A percentile compares a stretch with the other conserved stretches of the same genome.
These are phyloP conservation scores for Scheffersomyces coipomensis DNA, from an alignment of 805 yeast species.

Conservation along the genomic window DNA sequence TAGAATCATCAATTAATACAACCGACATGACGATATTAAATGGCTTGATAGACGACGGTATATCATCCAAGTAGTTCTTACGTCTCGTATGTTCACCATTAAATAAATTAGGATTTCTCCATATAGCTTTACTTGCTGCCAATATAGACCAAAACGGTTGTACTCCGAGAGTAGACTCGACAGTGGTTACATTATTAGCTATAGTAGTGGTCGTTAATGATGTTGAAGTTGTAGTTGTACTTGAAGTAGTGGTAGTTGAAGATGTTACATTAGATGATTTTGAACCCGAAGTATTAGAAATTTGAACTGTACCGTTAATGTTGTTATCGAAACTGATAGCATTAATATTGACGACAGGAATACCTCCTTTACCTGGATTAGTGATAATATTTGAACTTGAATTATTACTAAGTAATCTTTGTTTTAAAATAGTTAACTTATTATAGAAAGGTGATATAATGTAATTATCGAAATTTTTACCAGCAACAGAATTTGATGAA, in stretches of 20 bases:
- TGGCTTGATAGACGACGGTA: slow-evolving; percentile 1
- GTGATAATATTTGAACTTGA: not conserved
- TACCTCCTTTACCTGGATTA: not conserved
- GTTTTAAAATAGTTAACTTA: slow-evolving; percentile 11
- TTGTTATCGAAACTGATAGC: not conserved
- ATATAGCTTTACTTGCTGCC: slow-evolving; percentile 36
- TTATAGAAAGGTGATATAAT: slow-evolving; percentile 22
- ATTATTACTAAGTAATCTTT: slow-evolving; percentile 5
- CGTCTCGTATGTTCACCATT: slow-evolving; percentile 24
- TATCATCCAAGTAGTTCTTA: slow-evolving; percentile 21
- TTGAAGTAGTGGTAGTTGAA: slow-evolving; percentile 19
- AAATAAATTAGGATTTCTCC: slow-evolving; percentile 26
- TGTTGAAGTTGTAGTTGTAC: slow-evolving; percentile 40
- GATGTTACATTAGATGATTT: slow-evolving; percentile 12
- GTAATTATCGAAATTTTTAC: slow-evolving; percentile 25
- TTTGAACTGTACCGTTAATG: not conserved
- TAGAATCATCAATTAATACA: slow-evolving; percentile 27
- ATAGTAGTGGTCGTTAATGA: slow-evolving; percentile 24
- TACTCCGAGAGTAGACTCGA: slow-evolving; percentile 14
- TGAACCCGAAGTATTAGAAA: not conserved
- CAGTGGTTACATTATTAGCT: slow-evolving; percentile 11
- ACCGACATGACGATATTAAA: slow-evolving; percentile 16
- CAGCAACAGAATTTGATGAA: slow-evolving; percentile 12
- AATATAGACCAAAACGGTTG: slow-evolving; percentile 45
- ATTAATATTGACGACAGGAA: not conserved